Evolutionary conservation across 495 filamentous ascomycete species (phyloP).

Genomic region (Penicillium tannophilum): DNA sequence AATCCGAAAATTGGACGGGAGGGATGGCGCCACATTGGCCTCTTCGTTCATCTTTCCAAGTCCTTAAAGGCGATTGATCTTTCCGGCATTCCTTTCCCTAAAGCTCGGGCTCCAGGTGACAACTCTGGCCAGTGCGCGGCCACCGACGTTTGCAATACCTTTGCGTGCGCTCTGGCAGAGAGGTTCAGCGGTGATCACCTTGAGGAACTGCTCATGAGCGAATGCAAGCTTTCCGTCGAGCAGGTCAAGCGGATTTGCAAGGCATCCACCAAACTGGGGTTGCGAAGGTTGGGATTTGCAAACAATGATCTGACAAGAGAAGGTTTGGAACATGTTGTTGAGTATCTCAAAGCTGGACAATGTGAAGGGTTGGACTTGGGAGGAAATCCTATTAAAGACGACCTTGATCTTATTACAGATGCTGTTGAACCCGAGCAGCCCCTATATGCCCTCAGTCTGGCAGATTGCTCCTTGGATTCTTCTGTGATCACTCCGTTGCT

Average conservation of each 20-base stretch:
- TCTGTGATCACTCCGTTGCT: conserved; percentile 72
- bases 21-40: conserved; percentile 88
- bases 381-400: conserved; percentile 77
- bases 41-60: conserved; percentile 87
- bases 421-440: conserved; percentile 62
- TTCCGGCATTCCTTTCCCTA: conserved; percentile 82
- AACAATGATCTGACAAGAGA: conserved; percentile 74
- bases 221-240: conserved; percentile 70
- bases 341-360: conserved; percentile 68
- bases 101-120: conserved; percentile 25
- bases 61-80: conserved; percentile 86
- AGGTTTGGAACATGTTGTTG: conserved; percentile 72
- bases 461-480: conserved; percentile 80
- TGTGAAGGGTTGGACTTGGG: conserved; percentile 94
- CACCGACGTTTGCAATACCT: conserved; percentile 56
- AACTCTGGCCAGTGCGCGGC: conserved; percentile 6
- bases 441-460: conserved; percentile 81
- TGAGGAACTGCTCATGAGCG: conserved; percentile 80
- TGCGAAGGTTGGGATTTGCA: conserved; percentile 78
- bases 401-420: conserved; percentile 66
- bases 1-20: conserved; percentile 80
- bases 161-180: conserved; percentile 74
- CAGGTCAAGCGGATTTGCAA: conserved; percentile 75
- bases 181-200: conserved; percentile 74
- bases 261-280: conserved; percentile 70